phyloP scores from a whole-genome alignment of 495 filamentous ascomycete species.

The Penicillium roqueforti region DNA sequence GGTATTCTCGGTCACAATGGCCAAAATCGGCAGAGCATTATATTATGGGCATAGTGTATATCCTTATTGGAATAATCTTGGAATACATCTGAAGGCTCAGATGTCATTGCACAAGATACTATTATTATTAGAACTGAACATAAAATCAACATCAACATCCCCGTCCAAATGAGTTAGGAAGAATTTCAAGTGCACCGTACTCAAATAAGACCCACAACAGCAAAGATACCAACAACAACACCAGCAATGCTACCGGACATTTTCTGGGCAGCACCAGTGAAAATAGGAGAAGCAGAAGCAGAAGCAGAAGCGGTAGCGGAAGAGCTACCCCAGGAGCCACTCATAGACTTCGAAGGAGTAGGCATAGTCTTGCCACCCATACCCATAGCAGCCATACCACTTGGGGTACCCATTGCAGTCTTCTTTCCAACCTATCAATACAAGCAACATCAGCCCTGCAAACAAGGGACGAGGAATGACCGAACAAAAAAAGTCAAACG shows the following conservation, averaged over 20 bases:
- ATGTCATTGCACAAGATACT: neutral
- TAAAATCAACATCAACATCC: neutral
- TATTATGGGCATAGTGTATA: neutral
- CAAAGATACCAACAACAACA: conserved; percentile 1
- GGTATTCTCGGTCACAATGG: neutral
- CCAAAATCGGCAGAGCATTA: neutral
- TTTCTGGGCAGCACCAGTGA: neutral
- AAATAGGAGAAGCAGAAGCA: conserved; percentile 8
- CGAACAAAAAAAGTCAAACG: conserved; percentile 12
- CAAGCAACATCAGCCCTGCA: conserved; percentile 7
- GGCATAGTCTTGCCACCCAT: conserved; percentile 7
- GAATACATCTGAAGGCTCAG: neutral
- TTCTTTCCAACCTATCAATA: conserved; percentile 10
- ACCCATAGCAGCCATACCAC: conserved; percentile 4
- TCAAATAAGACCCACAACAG: conserved; percentile 6
- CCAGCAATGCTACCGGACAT: conserved; percentile 3
- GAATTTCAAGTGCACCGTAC: neutral
- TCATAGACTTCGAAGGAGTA: conserved; percentile 3
- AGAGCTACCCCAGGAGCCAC: conserved; percentile 7
- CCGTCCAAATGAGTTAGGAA: neutral
- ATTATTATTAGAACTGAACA: neutral
- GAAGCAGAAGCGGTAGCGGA: neutral
- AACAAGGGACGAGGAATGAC: conserved; percentile 4
- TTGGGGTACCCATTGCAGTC: neutral
- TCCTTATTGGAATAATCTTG: too few relatives aligned